These are phyloP conservation scores for Metschnikowia corniflorae DNA, from an alignment of 805 yeast genomes.

Conservation along the genomic window DNA sequence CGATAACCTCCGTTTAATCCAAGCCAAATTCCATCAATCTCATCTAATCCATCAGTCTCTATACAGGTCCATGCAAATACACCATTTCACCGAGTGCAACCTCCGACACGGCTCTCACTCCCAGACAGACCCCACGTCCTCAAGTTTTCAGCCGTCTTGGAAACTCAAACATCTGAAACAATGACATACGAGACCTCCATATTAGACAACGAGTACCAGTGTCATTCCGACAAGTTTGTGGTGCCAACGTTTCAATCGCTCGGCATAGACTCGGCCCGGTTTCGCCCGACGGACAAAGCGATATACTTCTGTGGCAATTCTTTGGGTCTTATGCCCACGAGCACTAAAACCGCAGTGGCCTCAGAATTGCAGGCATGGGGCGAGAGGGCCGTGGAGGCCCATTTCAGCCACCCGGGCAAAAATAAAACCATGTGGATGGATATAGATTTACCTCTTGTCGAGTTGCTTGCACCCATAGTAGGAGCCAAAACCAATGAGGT, in stretches of 20 bases:
- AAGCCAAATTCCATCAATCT: too few species aligned
- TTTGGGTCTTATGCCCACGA: constrained; percentile 82
- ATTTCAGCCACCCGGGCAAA: constrained; percentile 62
- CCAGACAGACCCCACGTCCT: too few species aligned
- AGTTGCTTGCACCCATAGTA: constrained; percentile 65
- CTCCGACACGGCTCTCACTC: too few species aligned
- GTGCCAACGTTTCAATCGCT: constrained; percentile 66
- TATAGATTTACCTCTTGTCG: constrained; percentile 73
- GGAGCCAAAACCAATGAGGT: constrained; percentile 78
- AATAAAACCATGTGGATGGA: constrained; percentile 74
- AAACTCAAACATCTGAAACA: too few species aligned
- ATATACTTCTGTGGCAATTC: constrained; percentile 89
- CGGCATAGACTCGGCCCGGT: constrained; percentile 37
- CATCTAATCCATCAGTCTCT: too few species aligned
- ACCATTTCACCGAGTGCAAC: too few species aligned
- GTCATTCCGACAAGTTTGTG: constrained; percentile 46
- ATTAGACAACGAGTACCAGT: constrained; percentile 24
- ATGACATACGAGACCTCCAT: neutral
- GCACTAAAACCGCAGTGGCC: constrained; percentile 52
- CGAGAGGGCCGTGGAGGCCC: constrained; percentile 77
- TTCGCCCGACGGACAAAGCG: constrained; percentile 22
- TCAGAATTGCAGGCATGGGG: constrained; percentile 83
- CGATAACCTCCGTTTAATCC: too few species aligned
- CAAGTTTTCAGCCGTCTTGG: too few species aligned
- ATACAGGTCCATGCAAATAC: too few species aligned